These are phyloP conservation scores for Excoecaria cochinchinensis DNA, from an alignment of 345 rosid species.

Conservation along the genomic window DNA sequence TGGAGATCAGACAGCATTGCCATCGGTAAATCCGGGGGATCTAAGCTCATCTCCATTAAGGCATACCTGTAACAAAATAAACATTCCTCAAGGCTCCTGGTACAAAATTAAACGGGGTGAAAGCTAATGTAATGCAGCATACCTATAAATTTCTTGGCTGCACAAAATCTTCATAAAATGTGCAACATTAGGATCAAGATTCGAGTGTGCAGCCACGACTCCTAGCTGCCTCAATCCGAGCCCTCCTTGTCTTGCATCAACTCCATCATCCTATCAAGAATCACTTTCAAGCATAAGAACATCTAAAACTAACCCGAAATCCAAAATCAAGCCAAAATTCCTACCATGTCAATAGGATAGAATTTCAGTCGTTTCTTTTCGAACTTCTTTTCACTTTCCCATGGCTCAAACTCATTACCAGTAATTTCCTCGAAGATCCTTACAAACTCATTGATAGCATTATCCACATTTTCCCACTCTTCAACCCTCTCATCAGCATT, in stretches of 20 bases:
- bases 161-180: conserved; percentile 62
- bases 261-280: conserved; percentile 56
- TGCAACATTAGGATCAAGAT: conserved; percentile 65
- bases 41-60: conserved; percentile 68
- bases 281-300: background rate
- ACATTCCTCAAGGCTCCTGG: background rate
- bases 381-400: conserved; percentile 79
- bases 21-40: conserved; percentile 63
- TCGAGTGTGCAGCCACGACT: conserved; percentile 56
- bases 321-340: background rate
- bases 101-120: background rate
- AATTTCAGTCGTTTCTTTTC: conserved; percentile 61
- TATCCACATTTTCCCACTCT: conserved; percentile 57
- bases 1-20: conserved; percentile 69
- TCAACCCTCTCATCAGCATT: conserved; percentile 66
- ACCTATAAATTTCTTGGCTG: conserved; percentile 76
- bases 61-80: conserved; percentile 47
- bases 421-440: conserved; percentile 69
- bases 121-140: background rate
- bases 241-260: conserved; percentile 74
- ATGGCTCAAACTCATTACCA: conserved; percentile 75
- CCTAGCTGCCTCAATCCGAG: conserved; percentile 70
- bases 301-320: background rate
- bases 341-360: conserved; percentile 78
- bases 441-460: conserved; percentile 62